Base-by-base conservation (phyloP, 2,329 filamentous ascomycete species). In the Fusarium paranaense region DNA sequence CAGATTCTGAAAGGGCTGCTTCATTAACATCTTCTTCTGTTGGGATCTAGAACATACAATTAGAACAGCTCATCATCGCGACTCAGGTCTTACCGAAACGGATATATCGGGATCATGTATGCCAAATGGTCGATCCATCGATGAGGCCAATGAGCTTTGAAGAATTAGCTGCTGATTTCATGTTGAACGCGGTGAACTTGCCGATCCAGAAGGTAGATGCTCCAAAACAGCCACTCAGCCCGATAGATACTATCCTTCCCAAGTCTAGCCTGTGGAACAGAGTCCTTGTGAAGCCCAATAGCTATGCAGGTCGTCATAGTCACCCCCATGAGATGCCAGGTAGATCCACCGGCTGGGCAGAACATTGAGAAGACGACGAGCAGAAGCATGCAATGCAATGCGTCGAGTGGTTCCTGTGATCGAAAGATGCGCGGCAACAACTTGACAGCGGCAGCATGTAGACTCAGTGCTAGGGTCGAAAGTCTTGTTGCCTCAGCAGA, bases 261-360 rank as follows among this genome's bases (percentile, higher is more conserved):
- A 2, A 65, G 20, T 1, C 61, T 40, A 0, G 37, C 32, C 11
- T 54, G 61, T 0, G 57, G 50, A 0, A 65, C 33, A 0, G 27
- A 4, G 3, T 40, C 35, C 1, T 72, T 72, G 4, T 72, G 69
- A 0, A 72, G 13, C 0, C 70, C 69, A 13, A 56, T 47, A 1
- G 70, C 70, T 35, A 72, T 59, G 1, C 65, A 72, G 1, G 69
- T 72, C 0, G 69, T 72, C 57, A 72, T 72, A 0, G 72, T 72
- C 0, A 72, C 69, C 0, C 70, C 70, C 61, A 70, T 52, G 0
- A 72, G 52, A 4, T 72, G 69, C 70, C 70, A 72, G 0, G 61
- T 60, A 1, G 61, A 72, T 8, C 70, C 70, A 22, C 70, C 70
- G 0, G 42, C 18, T 0, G 70, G 37, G n/a, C 20, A 63, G 4